Base-by-base conservation (phyloP, 345 rosid genomes). In the Abelmoschus esculentus region DNA sequence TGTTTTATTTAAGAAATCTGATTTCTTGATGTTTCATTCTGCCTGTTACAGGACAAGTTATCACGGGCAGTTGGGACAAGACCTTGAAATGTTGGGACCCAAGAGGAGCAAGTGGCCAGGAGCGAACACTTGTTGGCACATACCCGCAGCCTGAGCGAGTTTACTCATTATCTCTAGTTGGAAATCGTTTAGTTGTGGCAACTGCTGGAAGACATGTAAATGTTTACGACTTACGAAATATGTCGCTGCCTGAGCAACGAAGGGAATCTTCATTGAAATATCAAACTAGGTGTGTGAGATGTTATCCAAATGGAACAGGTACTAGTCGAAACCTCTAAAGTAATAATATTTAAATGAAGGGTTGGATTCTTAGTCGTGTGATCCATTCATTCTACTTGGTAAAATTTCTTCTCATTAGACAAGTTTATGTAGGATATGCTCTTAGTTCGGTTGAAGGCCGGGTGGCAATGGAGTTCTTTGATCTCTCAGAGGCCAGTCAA, bases 391-490 rank as follows among this genome's bases (percentile, higher is more conserved):
- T 55, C 26, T 18, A 4, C 18, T 15, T 50, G 46, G 31, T 19
- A 3, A 70, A 22, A 38, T 40, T 60, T 54, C 46, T 49, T 72
- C 71, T 74, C 34, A 71, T 66, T 15, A 40, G 69, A 67, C n/a
- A 22, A 46, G 50, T 46, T 6, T 81, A 32, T 84, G 82, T 89
- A 90, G 98, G 98, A 78, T 93, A 91, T 86, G 98, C 98, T 44
- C 92, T 93, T 62, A 93, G 97, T 79, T 93, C 96, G 55, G 97
- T 93, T 69, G 97, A 93, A 77, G 97, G 98, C 49, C 83, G 98
- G 74, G 96, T 93, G 57, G 89, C 98, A n/a, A 93, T 93, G 98
- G 98, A 91, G 76, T 91, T 89, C 71, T 93, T 93, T 72, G 97
- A 91, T 83, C 95, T 82, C 56, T 86, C 98, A 52, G 98, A 93